Base-by-base conservation (phyloP, 768 basidiomycete genomes). In the Macrocybe gigantea region DNA sequence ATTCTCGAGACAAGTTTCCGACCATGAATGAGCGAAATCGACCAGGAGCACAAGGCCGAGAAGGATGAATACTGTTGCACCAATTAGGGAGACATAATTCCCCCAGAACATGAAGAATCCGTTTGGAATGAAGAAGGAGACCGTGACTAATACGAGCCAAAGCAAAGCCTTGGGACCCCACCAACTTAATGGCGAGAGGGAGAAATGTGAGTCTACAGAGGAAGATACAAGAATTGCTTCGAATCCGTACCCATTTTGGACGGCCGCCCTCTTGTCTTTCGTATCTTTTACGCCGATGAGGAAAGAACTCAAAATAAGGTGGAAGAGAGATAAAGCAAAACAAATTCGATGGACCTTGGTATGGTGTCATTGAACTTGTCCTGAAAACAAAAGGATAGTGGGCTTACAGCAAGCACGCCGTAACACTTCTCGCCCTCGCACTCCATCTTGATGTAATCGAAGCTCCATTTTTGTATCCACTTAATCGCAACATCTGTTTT, bases 71-170 rank as follows among this genome's bases (percentile, higher is more conserved):
- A 93, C 63, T 5, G 88, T 91, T 0, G 95, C 91, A 34, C 96
- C 96, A 47, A 97, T 82, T 38, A 96, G 78, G 15, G 94, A 79
- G 51, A 92, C 68, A 59, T 96, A 95, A 56, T 94, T 93, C 33
- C 93, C 94, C 88, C 93, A 98, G 64, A 96, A 90, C 70, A 98
- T 93, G 72, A 98, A 98, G 79, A 94, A 93, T 41, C 80, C 87
- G 64, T 97, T 97, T 0, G 95, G 96, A 59, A 98, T 95, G 66
- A 94, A 85, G 75, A 98, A 99, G 1, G 89, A 85, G 15, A 87
- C 66, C 52, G 76, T 76, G 41, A 93, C 72, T 49, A 99, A 79
- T 52, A 92, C 58, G 33, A 96, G 62, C 91, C 94, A 99, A 7
- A 88, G 71, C 7, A 96, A 75, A 44, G 90, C 83, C 63, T 99